Evolutionary conservation across 2,329 filamentous ascomycete genomes (phyloP).

Genomic region (Trichoderma sp.): DNA sequence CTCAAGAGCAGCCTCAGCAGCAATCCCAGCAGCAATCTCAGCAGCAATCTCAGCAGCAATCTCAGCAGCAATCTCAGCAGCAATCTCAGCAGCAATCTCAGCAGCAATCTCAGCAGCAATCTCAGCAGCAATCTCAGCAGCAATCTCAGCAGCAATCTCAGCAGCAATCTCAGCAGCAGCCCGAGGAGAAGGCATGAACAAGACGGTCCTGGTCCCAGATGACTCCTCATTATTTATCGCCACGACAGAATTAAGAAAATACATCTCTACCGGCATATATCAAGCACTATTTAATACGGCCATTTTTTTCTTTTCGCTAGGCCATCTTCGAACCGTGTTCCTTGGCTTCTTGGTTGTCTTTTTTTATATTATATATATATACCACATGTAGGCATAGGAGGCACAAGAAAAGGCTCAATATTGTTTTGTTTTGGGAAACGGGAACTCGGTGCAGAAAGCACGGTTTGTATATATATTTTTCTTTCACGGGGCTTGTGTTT

Average conservation of each 20-base stretch:
- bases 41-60: neutral
- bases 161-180: neutral
- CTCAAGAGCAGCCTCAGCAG: neutral
- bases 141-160: neutral
- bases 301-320: neutral
- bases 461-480: constrained; percentile 17
- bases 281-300: constrained; percentile 4
- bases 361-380: constrained; percentile 7
- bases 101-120: neutral
- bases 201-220: neutral
- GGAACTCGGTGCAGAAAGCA: neutral
- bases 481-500: constrained; percentile 2
- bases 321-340: constrained; percentile 1
- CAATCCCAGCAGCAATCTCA: neutral
- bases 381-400: neutral
- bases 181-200: neutral
- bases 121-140: neutral
- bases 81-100: neutral
- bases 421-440: constrained; percentile 1
- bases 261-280: constrained; percentile 9
- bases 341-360: neutral
- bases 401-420: neutral
- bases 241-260: neutral
- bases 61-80: neutral
- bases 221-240: neutral